These are phyloP conservation scores for Ophiosphaerella narmari DNA, from an alignment of 2,329 filamentous ascomycete species.

Conservation along the genomic window DNA sequence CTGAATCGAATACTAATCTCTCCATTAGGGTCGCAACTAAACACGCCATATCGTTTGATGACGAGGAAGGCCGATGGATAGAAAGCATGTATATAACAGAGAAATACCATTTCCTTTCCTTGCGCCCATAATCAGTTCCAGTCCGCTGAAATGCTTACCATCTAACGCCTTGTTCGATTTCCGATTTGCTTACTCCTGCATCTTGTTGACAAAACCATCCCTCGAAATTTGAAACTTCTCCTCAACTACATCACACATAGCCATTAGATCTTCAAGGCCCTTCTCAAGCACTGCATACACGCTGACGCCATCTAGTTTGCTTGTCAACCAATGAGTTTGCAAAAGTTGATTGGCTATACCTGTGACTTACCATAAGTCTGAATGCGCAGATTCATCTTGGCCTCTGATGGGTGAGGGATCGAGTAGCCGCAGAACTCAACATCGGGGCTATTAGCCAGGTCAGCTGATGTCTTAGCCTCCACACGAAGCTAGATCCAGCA, in stretches of 20 bases:
- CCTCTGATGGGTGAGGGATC: slow-evolving; percentile 93
- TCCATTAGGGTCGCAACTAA: slow-evolving; percentile 47
- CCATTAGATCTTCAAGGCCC: slow-evolving; percentile 84
- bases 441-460: slow-evolving; percentile 67
- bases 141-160: slow-evolving; percentile 1
- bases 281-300: slow-evolving; percentile 89
- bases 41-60: background rate
- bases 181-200: slow-evolving; percentile 25
- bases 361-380: slow-evolving; percentile 80
- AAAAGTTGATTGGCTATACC: background rate
- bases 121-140: slow-evolving; percentile 25
- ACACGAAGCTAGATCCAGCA: background rate
- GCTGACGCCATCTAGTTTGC: slow-evolving; percentile 68
- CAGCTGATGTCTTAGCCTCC: background rate
- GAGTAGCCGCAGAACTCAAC: slow-evolving; percentile 99
- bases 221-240: slow-evolving; percentile 79
- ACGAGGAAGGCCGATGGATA: slow-evolving; percentile 6
- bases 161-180: slow-evolving; percentile 42
- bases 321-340: background rate
- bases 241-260: slow-evolving; percentile 90
- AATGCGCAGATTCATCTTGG: slow-evolving; percentile 96
- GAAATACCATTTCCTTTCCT: slow-evolving; percentile 43
- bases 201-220: slow-evolving; percentile 60
- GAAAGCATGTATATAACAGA: slow-evolving; percentile 40
- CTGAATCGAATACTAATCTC: slow-evolving; percentile 6